Base-by-base conservation (phyloP, 495 filamentous ascomycete genomes). In the Penicillium verhagenii region DNA sequence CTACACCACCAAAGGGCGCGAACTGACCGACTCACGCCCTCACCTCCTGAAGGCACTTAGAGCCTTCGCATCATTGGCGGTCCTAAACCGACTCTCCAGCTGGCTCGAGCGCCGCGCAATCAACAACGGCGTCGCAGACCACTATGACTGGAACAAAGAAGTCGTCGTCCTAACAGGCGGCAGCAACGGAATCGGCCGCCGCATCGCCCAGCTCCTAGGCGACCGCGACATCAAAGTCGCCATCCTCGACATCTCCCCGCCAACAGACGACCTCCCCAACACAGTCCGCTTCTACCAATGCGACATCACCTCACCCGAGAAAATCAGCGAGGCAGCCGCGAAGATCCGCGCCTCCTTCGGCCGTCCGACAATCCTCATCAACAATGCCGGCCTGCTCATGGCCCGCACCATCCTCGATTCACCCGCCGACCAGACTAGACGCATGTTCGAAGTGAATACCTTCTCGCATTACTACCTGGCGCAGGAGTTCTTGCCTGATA, bases 151-250 rank as follows among this genome's bases (percentile, higher is more conserved):
- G 85, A 68, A 75, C 26, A 76, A 79, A 54, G 88, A 92, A 70
- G 77, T 91, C 45, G 81, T 88, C 7, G 69, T 91, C 18, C 75
- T 91, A 43, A 91, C 87, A 0, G 88, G 88, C 13, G 88, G 87
- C 6, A 82, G 83, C 40, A 79, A 79, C 46, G 88, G 87, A 0
- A 89, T 91, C 59, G 87, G 88, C 9, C 79, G 75, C 20, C 67
- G 78, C 9, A 71, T 89, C 6, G 86, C 87, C 5, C 72, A 76
- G 50, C 66, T 85, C 14, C 72, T 92, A 1, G 83, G 80, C 6
- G 77, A 82, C 57, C 64, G 63, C 31, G 77, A 77, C 1, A 76
- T 86, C 54, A 86, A 80, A 59, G 82, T 89, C 14, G 84, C 82
- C 6, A 83, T 90, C 23, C 66, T 91, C n/a, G 88, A 92, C 70